phyloP scores from a whole-genome alignment of 169 alveolate genomes.

The Plasmodium fragile region DNA sequence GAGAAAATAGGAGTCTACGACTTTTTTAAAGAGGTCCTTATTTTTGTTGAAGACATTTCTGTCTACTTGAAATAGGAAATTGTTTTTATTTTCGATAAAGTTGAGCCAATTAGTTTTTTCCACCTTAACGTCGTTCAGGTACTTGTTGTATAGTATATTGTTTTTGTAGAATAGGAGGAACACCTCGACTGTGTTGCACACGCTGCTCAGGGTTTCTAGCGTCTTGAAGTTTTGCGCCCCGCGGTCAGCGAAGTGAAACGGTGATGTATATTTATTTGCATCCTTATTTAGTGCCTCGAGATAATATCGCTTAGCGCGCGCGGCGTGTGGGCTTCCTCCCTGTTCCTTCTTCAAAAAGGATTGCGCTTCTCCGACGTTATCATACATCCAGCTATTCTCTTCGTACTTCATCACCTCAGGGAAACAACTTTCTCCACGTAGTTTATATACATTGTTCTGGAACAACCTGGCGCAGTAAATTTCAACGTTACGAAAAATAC shows the following conservation, averaged over 20 bases:
- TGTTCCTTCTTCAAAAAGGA: slow-evolving; percentile 5
- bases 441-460: slow-evolving; percentile 16
- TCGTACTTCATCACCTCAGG: slow-evolving; percentile 52
- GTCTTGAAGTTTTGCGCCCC: not conserved
- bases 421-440: slow-evolving; percentile 10
- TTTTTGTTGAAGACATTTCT: slow-evolving; percentile 68
- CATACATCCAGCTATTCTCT: slow-evolving; percentile 40
- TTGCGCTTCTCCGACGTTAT: not conserved
- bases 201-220: slow-evolving; percentile 5
- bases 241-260: not conserved
- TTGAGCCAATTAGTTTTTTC: slow-evolving; percentile 67
- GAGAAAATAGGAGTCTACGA: slow-evolving; percentile 52
- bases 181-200: slow-evolving; percentile 42
- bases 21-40: slow-evolving; percentile 64
- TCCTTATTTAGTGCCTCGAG: not conserved
- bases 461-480: slow-evolving; percentile 64
- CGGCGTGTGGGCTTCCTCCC: not conserved
- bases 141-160: slow-evolving; percentile 52
- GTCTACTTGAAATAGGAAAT: slow-evolving; percentile 44
- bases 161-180: slow-evolving; percentile 51
- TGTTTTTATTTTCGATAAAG: slow-evolving; percentile 59
- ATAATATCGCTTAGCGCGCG: too few relatives aligned
- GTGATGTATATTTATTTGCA: not conserved
- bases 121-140: slow-evolving; percentile 43
- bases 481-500: slow-evolving; percentile 62